phyloP scores from a whole-genome alignment of 768 basidiomycete genomes.

The Amanita brunnescens region DNA sequence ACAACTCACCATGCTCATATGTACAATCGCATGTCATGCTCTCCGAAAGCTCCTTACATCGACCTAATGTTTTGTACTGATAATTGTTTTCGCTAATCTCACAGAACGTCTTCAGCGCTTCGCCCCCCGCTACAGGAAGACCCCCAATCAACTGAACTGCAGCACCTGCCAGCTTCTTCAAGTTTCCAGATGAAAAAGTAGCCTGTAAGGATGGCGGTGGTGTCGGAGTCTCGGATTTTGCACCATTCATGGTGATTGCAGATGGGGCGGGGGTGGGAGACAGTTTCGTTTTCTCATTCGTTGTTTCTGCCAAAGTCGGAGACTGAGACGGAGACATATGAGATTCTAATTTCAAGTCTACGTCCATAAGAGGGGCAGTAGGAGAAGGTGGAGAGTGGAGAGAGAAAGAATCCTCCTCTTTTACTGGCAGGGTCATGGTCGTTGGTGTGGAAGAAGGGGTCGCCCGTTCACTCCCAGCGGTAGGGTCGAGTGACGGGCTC shows the following conservation, averaged over 20 bases:
- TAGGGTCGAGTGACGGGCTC: constrained; percentile 10
- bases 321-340: constrained; percentile 26
- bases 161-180: constrained; percentile 28
- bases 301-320: constrained; percentile 24
- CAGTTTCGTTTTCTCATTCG: constrained; percentile 25
- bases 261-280: constrained; percentile 28
- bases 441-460: constrained; percentile 19
- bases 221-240: constrained; percentile 31
- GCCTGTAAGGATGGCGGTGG: constrained; percentile 29
- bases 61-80: constrained; percentile 81
- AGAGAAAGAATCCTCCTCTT: constrained; percentile 22
- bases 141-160: constrained; percentile 68
- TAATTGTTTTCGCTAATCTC: constrained; percentile 77
- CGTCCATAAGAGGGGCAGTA: constrained; percentile 18
- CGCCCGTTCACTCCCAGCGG: constrained; percentile 14
- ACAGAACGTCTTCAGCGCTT: constrained; percentile 62
- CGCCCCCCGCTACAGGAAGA: constrained; percentile 68
- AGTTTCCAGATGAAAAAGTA: constrained; percentile 14
- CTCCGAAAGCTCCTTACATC: constrained; percentile 81
- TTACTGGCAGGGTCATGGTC: constrained; percentile 15
- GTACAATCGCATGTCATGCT: constrained; percentile 94
- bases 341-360: constrained; percentile 24
- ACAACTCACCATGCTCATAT: constrained; percentile 70
- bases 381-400: constrained; percentile 19
- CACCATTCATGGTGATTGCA: constrained; percentile 22